Conservation (phyloP, 768 basidiomycete genomes). For the Lenzites betulinus region DNA sequence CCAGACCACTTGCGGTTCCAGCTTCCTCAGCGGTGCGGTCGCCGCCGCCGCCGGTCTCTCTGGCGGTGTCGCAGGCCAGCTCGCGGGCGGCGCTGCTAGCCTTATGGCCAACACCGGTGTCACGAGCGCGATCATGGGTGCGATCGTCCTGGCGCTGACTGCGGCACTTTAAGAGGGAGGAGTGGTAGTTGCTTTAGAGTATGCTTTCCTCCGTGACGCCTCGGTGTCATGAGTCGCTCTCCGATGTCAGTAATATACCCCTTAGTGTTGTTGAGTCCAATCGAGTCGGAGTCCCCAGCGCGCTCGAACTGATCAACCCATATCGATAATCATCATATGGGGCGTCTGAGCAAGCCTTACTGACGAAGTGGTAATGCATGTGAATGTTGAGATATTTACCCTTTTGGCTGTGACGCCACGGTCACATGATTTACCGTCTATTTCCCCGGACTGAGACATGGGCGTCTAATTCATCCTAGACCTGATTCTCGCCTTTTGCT, state of each 20-base stretch:
- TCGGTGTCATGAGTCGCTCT: conserved; percentile 16
- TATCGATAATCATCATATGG: too few species aligned
- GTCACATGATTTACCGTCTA: conserved; percentile 1
- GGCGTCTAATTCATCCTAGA: neutral
- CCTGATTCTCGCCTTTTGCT: conserved; percentile 1
- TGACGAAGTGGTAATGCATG: neutral
- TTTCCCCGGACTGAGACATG: conserved; percentile 6
- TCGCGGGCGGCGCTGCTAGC: conserved; percentile 33
- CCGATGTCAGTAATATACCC: conserved; percentile 19
- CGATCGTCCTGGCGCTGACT: conserved; percentile 35
- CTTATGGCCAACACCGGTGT: conserved; percentile 31
- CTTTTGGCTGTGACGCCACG: conserved; percentile 14
- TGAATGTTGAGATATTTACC: conserved; percentile 1
- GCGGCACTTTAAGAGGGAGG: conserved; percentile 29
- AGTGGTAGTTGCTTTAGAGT: conserved; percentile 14
- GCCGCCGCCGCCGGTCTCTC: conserved; percentile 68
- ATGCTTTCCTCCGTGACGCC: conserved; percentile 17
- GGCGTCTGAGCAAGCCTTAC: neutral
- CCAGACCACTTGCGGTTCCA: conserved; percentile 61
- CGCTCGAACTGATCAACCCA: too few species aligned
- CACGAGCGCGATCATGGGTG: conserved; percentile 36
- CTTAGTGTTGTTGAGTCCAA: conserved; percentile 18
- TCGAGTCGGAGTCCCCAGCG: neutral
- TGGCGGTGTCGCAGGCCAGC: conserved; percentile 34
- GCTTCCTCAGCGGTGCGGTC: conserved; percentile 69